Evolutionary conservation across 2,329 filamentous ascomycete species (phyloP).

Genomic region (Teratosphaeria pseudoeucalypti): DNA sequence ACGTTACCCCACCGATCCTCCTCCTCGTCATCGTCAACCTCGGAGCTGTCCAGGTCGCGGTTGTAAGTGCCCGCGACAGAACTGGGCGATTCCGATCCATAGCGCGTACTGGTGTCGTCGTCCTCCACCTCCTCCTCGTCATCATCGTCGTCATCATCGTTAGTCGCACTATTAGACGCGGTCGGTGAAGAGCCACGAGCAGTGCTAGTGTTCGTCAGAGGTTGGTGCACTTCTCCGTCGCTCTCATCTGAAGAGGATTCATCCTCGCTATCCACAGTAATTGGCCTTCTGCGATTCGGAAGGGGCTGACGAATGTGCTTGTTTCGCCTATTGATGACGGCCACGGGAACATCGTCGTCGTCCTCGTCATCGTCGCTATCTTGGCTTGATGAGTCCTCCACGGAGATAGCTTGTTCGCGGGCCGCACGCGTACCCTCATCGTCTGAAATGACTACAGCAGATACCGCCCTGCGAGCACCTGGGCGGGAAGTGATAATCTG

Average conservation of each 20-base stretch:
- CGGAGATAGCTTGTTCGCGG: conserved; percentile 1
- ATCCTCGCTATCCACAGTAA: conserved; percentile 1
- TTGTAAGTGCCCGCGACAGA: background rate
- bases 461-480: conserved; percentile 1
- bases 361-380: background rate
- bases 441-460: conserved; percentile 11
- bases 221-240: background rate
- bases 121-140: no score
- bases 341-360: background rate
- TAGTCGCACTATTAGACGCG: background rate
- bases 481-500: background rate
- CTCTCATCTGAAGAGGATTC: background rate
- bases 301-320: background rate
- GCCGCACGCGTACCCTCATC: conserved; percentile 9
- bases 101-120: background rate
- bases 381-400: conserved; percentile 6
- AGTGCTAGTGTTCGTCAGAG: background rate
- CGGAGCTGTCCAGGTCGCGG: background rate
- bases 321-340: background rate
- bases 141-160: background rate
- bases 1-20: conserved; percentile 11
- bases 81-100: background rate
- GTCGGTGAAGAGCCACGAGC: background rate
- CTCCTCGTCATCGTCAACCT: background rate
- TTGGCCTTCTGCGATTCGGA: background rate